phyloP scores from a whole-genome alignment of 208 protist species.

The Acanthamoeba castellanii region DNA sequence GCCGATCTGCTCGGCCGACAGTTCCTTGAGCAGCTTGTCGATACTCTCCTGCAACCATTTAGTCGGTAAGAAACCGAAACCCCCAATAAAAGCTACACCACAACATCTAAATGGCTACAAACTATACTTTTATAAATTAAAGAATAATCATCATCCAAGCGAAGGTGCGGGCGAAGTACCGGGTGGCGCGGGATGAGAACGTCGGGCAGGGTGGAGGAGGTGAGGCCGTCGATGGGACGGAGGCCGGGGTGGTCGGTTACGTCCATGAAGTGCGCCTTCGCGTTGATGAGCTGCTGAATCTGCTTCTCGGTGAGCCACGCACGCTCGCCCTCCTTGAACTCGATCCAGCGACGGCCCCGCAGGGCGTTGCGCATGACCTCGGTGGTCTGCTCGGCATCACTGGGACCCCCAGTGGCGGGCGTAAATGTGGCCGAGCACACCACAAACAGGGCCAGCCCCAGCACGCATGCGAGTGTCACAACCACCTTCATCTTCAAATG shows the following conservation, averaged over 20 bases:
- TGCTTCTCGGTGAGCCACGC: conserved; percentile 13
- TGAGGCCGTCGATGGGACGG: background rate
- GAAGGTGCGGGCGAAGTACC: no score
- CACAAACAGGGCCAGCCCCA: no score
- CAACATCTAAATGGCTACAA: no score
- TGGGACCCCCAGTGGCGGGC: no score
- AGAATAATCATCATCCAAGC: no score
- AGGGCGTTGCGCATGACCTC: background rate
- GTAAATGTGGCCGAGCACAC: no score
- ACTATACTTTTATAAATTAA: no score
- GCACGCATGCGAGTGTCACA: no score
- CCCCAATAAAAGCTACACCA: no score
- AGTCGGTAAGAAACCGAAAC: background rate
- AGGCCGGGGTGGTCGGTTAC: conserved; percentile 70
- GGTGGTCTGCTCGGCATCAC: background rate
- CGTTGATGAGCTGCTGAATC: conserved; percentile 3
- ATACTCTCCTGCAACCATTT: conserved; percentile 4
- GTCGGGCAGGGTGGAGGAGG: conserved; percentile 6
- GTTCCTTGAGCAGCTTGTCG: background rate
- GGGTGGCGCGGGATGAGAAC: background rate
- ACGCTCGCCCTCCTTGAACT: background rate
- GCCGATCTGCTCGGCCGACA: conserved; percentile 69
- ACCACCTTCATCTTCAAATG: no score
- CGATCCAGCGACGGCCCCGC: conserved; percentile 13
- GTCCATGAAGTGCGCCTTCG: conserved; percentile 68